Evolutionary conservation across 2,329 filamentous ascomycete species (phyloP).

Genomic region (Sarocladium brachiariae): DNA sequence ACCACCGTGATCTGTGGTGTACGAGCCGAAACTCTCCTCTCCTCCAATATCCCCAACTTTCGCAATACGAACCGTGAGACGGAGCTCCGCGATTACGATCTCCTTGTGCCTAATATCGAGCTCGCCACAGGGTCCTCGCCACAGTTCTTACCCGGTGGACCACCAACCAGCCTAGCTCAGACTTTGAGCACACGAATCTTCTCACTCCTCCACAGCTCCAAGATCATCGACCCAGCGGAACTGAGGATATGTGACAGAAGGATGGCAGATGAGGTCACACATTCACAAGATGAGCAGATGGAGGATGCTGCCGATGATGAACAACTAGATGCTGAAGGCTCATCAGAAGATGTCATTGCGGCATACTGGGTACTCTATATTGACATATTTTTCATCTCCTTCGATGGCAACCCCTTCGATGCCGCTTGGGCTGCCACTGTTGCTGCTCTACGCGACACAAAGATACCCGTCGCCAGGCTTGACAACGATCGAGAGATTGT

Average conservation of each 20-base stretch:
- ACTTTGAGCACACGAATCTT: constrained; percentile 75
- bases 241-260: constrained; percentile 65
- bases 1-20: constrained; percentile 95
- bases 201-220: constrained; percentile 65
- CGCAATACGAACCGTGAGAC: constrained; percentile 35
- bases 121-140: constrained; percentile 86
- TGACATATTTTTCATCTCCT: constrained; percentile 87
- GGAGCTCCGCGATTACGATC: constrained; percentile 55
- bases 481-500: constrained; percentile 75
- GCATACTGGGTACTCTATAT: constrained; percentile 96
- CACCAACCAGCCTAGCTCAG: constrained; percentile 75
- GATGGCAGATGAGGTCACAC: constrained; percentile 36
- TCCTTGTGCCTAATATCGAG: constrained; percentile 91
- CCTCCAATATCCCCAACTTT: constrained; percentile 65
- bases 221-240: constrained; percentile 58
- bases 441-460: constrained; percentile 72
- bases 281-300: constrained; percentile 36
- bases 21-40: constrained; percentile 74
- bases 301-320: constrained; percentile 34
- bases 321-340: constrained; percentile 21
- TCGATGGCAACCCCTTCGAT: constrained; percentile 89
- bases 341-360: constrained; percentile 48
- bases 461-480: constrained; percentile 73
- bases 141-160: constrained; percentile 73
- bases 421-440: constrained; percentile 80